phyloP scores from a whole-genome alignment of 108 stramenopile species.

The Pseudonitzschia multiseries region DNA sequence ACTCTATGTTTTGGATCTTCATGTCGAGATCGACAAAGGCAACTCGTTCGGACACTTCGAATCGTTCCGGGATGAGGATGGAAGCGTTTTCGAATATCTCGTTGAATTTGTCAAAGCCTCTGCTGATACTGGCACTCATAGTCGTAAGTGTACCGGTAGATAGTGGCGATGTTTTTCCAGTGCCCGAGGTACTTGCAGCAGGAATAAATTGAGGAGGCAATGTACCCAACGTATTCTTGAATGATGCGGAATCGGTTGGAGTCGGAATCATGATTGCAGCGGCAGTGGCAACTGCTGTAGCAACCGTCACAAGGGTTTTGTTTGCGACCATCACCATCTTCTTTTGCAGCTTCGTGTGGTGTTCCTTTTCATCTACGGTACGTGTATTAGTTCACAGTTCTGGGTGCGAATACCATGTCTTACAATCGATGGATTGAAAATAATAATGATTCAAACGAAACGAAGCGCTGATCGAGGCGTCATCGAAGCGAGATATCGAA shows the following conservation, averaged over 20 bases:
- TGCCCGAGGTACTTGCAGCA: background rate
- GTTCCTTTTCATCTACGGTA: too few relatives aligned
- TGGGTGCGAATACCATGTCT: too few relatives aligned
- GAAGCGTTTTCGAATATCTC: conserved; percentile 29
- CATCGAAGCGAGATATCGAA: too few relatives aligned
- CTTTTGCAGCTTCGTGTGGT: background rate
- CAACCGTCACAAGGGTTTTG: background rate
- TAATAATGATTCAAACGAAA: too few relatives aligned
- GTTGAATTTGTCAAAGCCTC: conserved; percentile 32
- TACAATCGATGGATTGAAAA: too few relatives aligned
- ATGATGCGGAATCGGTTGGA: background rate
- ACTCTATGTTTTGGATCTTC: conserved; percentile 22
- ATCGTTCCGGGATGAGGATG: conserved; percentile 24
- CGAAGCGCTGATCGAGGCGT: too few relatives aligned
- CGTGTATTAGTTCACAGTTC: too few relatives aligned
- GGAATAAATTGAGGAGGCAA: background rate
- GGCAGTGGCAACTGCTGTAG: background rate
- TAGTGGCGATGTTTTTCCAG: background rate
- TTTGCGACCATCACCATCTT: conserved; percentile 6
- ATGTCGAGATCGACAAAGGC: conserved; percentile 17
- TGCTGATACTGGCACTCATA: too few relatives aligned
- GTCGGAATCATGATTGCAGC: background rate
- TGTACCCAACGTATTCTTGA: background rate
- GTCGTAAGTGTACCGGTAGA: too few relatives aligned
- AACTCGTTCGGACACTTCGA: conserved; percentile 22